Base-by-base conservation (phyloP, 2,329 filamentous ascomycete species). In the Monilinia vaccinii-corymbosi region DNA sequence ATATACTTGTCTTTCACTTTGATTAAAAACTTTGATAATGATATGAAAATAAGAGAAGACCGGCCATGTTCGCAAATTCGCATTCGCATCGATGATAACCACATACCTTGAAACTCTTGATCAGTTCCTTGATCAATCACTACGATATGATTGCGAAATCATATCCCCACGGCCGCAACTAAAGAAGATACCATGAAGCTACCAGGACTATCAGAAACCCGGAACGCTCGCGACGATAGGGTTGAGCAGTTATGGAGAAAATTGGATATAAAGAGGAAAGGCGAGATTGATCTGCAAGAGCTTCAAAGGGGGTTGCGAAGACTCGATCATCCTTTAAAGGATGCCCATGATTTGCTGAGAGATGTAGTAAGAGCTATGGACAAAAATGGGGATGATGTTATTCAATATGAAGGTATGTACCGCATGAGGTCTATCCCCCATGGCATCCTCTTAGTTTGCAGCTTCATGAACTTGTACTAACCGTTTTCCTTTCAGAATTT, bases 321-420 rank as follows among this genome's bases (percentile, higher is more conserved):
- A 74, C 91, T 97, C 70, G 92, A 97, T 73, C 94, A 99, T 73
- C 94, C 87, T 64, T 76, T 99, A 71, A 96, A 97, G 78, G 94
- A 97, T 79, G 94, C 94, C 71, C 89, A 96, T 73, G 79, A 83
- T 42, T 84, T 97, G 78, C 81, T 99, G 64, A 82, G 84, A 71
- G 86, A 88, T 70, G 88, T 97, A 61, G 81, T 97, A 72, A 80
- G 81, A 65, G 82, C 87, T 63, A 91, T 97, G 64, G 94, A 99
- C 72, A 88, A 85, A 61, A 91, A 92, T 71, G 84, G 85, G 31
- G 91, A 97, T 73, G 91, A 93, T 65, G 87, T 85, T 70, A 97
- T 99, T 68, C 88, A 95, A 74, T 97, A 90, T 73, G 83, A 91
- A 76, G 91, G 91, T 94, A 79, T 72, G 81, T 70, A 62, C 31